Evolutionary conservation across 2,329 filamentous ascomycete species (phyloP), one percentile per base, ranked within the genome.

Genomic region (Penicillium capsulatum): DNA sequence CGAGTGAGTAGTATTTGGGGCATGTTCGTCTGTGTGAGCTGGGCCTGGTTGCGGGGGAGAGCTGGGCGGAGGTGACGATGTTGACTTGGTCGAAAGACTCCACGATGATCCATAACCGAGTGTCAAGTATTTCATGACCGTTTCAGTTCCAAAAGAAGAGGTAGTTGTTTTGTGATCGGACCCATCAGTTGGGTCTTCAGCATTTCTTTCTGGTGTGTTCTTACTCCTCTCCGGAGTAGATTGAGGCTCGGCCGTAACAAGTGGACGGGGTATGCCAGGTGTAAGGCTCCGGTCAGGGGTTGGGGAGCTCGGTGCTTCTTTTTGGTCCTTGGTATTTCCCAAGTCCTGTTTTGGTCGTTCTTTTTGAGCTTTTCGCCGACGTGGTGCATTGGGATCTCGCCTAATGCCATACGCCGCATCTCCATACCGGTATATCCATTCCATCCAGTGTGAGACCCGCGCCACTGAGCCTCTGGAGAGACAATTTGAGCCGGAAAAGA

Each of bases 341-440:
- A 43, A 43, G 31, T 36, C 31, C 19, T 40, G 45, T 10, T 44
- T 55, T 17, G 40, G 51, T 32, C 57, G 57, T 35, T 51, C 51
- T 33, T 62, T 70, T 31, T 60, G 60, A 40, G 50, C 50, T 40
- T 57, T 64, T 53, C 58, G 64, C 33, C 74, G 72, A 20, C 84
- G 76, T 43, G 75, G 74, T 1, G 85, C 83, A 2, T 76, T 78
- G 10, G 88, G 85, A 50, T 87, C 89, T 24, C 94, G 84, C 37
- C 79, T 77, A 5, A 96, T 78, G 3, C 90, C 91, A 60, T 95
- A 97, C 2, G 91, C 82, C 55, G 85, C 76, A 36, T 86, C 81
- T 2, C 90, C 91, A 72, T 88, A 87, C 19, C 75, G 81, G 63
- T 92, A 94, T 2, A 96, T 74, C 56, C 86, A 84, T 62, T 94